Conservation (phyloP, 2,329 filamentous ascomycete species). For the Didymella arachidicola region DNA sequence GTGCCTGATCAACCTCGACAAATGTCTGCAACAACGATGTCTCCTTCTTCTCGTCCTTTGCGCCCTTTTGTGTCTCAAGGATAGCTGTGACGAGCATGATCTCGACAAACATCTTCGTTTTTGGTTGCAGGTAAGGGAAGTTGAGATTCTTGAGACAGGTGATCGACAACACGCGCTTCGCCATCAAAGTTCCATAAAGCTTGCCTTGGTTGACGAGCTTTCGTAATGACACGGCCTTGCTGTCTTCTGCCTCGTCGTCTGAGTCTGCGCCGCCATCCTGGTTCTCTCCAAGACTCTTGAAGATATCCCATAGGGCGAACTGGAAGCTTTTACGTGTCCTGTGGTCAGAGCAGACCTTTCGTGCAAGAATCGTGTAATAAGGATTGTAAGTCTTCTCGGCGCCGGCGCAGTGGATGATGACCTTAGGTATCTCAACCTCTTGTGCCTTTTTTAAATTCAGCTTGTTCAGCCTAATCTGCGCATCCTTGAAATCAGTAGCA, state of each 20-base stretch:
- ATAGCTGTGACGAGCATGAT: slow-evolving; percentile 79
- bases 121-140: slow-evolving; percentile 77
- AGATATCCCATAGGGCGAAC: slow-evolving; percentile 84
- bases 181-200: slow-evolving; percentile 69
- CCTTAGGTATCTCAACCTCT: slow-evolving; percentile 83
- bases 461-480: slow-evolving; percentile 78
- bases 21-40: slow-evolving; percentile 71
- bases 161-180: slow-evolving; percentile 66
- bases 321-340: slow-evolving; percentile 85
- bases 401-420: slow-evolving; percentile 85
- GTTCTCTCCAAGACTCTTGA: slow-evolving; percentile 83
- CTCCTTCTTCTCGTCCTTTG: slow-evolving; percentile 60
- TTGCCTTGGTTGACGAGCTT: slow-evolving; percentile 73
- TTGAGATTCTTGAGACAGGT: slow-evolving; percentile 73
- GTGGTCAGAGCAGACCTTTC: slow-evolving; percentile 76
- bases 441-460: slow-evolving; percentile 86
- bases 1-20: slow-evolving; percentile 67
- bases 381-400: slow-evolving; percentile 87
- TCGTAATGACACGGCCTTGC: slow-evolving; percentile 60
- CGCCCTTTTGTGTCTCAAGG: slow-evolving; percentile 66
- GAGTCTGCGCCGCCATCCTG: slow-evolving; percentile 69
- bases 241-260: slow-evolving; percentile 62
- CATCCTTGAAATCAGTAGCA: slow-evolving; percentile 83
- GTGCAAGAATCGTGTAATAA: slow-evolving; percentile 88
- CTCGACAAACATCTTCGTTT: slow-evolving; percentile 80